phyloP scores from a whole-genome alignment of 1,139 yeast genomes.

The Kurtzmaniella quercitrusa region DNA sequence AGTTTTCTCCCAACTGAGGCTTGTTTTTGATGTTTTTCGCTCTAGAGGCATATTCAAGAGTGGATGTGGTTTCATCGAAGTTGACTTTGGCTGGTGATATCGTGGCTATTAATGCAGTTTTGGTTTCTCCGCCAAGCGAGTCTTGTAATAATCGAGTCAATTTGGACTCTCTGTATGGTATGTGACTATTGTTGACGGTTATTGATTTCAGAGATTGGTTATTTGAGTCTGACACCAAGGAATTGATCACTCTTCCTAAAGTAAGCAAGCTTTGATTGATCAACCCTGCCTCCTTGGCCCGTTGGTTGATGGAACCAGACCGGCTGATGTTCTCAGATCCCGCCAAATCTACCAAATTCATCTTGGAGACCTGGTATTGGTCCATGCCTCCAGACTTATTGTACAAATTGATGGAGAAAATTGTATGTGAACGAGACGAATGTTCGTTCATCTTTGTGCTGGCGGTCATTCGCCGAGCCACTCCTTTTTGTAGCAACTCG shows the following conservation, averaged over 20 bases:
- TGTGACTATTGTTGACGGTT: constrained; percentile 37
- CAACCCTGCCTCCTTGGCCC: constrained; percentile 86
- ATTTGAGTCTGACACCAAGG: constrained; percentile 6
- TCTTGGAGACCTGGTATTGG: constrained; percentile 51
- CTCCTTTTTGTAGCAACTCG: constrained; percentile 48
- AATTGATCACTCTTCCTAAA: constrained; percentile 78
- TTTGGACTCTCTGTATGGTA: constrained; percentile 85
- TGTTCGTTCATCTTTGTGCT: constrained; percentile 65
- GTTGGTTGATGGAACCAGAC: constrained; percentile 73
- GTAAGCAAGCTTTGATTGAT: constrained; percentile 82
- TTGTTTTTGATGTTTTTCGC: constrained; percentile 75
- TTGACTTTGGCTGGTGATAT: constrained; percentile 75
- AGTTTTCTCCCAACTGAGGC: constrained; percentile 56
- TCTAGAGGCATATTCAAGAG: constrained; percentile 79
- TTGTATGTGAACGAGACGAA: constrained; percentile 71
- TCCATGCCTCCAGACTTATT: constrained; percentile 36
- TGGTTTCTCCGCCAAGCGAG: constrained; percentile 79
- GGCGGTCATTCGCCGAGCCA: constrained; percentile 58
- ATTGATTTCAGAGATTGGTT: background rate
- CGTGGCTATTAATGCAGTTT: constrained; percentile 76
- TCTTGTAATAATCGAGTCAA: constrained; percentile 76
- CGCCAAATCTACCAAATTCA: constrained; percentile 83
- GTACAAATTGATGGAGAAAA: constrained; percentile 58
- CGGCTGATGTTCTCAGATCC: constrained; percentile 80
- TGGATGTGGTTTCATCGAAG: constrained; percentile 74